These are phyloP conservation scores for Xanthoparmelia taractica DNA, from an alignment of 495 filamentous ascomycete genomes.

Conservation along the genomic window DNA sequence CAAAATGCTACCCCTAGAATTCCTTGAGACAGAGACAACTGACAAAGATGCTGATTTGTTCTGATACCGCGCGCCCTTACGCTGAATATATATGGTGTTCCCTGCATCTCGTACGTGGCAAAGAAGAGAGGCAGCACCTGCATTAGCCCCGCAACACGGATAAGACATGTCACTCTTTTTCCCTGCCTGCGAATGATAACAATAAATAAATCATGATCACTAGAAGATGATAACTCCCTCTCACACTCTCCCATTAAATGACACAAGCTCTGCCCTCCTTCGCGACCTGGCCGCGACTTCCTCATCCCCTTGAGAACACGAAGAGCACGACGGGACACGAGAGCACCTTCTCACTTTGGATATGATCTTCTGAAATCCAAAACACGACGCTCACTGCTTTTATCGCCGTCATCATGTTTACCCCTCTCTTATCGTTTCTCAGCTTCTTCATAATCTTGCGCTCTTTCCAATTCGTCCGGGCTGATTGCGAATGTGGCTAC, in stretches of 20 bases:
- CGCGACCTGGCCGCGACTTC: neutral
- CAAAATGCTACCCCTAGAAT: no score
- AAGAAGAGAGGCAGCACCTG: neutral
- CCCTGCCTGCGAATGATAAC: no score
- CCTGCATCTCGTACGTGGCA: neutral
- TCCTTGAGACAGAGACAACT: no score
- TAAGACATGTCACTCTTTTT: no score
- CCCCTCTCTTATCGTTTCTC: neutral
- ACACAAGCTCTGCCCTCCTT: neutral
- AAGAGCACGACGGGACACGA: no score
- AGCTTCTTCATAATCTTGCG: neutral
- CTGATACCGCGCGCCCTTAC: neutral
- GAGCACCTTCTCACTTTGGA: slow-evolving; percentile 1
- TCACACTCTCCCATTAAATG: neutral
- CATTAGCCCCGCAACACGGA: neutral
- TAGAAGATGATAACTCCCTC: no score
- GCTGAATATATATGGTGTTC: neutral
- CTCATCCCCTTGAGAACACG: neutral
- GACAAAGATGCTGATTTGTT: no score
- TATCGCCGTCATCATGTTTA: slow-evolving; percentile 12
- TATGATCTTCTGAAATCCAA: slow-evolving; percentile 7
- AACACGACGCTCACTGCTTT: neutral
- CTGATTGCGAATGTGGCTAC: slow-evolving; percentile 69
- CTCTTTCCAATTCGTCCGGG: slow-evolving; percentile 23
- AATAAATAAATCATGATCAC: no score